Conservation (phyloP, 116 monocot species). For the Dioscorea cayenensis region DNA sequence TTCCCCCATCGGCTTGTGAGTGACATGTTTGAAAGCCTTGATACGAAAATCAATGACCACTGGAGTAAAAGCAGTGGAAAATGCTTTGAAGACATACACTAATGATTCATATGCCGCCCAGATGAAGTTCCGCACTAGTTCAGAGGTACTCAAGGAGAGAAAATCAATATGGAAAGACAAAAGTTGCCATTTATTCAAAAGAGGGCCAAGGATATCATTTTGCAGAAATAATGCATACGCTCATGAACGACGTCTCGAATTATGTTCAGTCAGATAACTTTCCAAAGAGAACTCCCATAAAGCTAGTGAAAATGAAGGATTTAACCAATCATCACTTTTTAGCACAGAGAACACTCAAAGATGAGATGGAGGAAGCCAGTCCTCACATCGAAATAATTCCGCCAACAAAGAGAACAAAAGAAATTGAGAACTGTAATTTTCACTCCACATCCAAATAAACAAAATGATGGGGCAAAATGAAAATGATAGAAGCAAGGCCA, state of each 20-base stretch:
- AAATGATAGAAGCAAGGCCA: no score
- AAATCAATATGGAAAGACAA: background rate
- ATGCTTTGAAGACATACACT: slow-evolving; percentile 40
- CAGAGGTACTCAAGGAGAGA: slow-evolving; percentile 33
- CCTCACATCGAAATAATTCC: slow-evolving; percentile 70
- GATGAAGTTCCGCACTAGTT: slow-evolving; percentile 69
- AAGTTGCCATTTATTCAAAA: background rate
- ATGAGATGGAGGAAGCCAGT: slow-evolving; percentile 42
- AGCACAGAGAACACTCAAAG: slow-evolving; percentile 36
- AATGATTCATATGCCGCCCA: slow-evolving; percentile 84
- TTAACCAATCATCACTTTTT: slow-evolving; percentile 11
- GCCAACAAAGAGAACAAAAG: slow-evolving; percentile 20
- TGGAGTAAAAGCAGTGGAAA: slow-evolving; percentile 29
- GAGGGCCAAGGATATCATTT: background rate
- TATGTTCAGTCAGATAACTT: slow-evolving; percentile 35
- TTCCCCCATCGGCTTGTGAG: slow-evolving; percentile 13
- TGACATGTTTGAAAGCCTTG: slow-evolving; percentile 20
- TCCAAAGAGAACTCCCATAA: slow-evolving; percentile 70
- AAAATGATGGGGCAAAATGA: background rate
- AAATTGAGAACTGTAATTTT: background rate
- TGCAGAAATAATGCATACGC: background rate
- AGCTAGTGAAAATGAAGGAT: slow-evolving; percentile 37
- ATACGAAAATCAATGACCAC: slow-evolving; percentile 24
- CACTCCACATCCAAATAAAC: no score
- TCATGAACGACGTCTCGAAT: slow-evolving; percentile 53